phyloP scores from a whole-genome alignment of 148 eudicot species.

The Agrostemma githago region DNA sequence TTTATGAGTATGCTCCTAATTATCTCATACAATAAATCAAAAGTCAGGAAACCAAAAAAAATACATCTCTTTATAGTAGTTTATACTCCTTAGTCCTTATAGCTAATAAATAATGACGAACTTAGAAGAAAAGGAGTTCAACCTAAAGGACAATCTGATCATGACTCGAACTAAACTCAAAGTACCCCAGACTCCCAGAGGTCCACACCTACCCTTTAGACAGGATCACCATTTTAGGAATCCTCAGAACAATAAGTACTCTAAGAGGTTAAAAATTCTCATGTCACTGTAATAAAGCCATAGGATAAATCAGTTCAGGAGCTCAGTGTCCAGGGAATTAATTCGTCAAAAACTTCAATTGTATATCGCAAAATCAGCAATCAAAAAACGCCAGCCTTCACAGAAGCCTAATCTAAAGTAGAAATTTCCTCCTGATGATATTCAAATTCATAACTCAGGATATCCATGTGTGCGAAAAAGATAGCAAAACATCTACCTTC shows the following conservation, averaged over 20 bases:
- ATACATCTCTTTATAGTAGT: neutral
- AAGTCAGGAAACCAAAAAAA: neutral
- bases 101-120: neutral
- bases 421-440: neutral
- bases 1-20: neutral
- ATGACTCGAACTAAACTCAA: neutral
- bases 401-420: neutral
- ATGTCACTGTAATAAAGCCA: constrained; percentile 4
- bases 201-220: neutral
- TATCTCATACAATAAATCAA: neutral
- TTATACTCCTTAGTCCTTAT: too few relatives aligned
- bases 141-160: neutral
- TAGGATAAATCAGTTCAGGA: neutral
- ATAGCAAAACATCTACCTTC: neutral
- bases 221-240: neutral
- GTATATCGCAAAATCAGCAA: neutral
- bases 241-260: neutral
- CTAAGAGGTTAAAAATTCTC: neutral
- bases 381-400: neutral
- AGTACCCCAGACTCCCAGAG: neutral
- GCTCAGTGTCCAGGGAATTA: neutral
- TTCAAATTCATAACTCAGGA: neutral
- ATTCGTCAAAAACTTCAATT: neutral
- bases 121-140: neutral
- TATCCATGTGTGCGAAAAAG: neutral